Evolutionary conservation across 2,329 filamentous ascomycete species (phyloP).

Genomic region (Xylariaceae sp.): DNA sequence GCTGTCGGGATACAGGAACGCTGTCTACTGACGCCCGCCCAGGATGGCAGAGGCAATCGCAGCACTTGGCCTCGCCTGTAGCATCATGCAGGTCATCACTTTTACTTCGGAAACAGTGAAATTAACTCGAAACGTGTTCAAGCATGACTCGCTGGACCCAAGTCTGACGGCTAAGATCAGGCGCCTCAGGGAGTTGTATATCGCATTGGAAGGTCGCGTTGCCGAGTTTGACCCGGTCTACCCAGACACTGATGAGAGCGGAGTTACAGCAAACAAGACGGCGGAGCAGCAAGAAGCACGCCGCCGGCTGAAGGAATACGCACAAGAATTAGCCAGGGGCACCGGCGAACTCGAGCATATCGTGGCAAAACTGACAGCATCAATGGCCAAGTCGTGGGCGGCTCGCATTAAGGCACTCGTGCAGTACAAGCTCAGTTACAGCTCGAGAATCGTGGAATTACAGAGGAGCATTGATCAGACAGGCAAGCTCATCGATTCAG

Average conservation of each 20-base stretch:
- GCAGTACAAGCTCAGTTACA: not conserved
- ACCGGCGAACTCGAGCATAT: not conserved
- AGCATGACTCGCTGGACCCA: not conserved
- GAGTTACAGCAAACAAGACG: not conserved
- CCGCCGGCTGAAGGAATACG: not conserved
- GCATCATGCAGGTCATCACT: conserved; percentile 14
- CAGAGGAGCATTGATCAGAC: conserved; percentile 6
- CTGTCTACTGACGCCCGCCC: not conserved
- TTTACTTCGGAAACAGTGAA: conserved; percentile 9
- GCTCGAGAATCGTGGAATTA: not conserved
- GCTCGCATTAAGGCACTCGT: not conserved
- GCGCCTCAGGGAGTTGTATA: not conserved
- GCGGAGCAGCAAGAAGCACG: not conserved
- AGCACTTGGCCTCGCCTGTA: conserved; percentile 13
- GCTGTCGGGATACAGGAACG: no score
- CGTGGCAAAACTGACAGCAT: not conserved
- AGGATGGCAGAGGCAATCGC: conserved; percentile 14
- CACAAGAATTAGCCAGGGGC: not conserved
- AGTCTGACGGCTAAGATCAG: not conserved
- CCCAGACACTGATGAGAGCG: not conserved
- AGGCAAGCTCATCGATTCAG: conserved; percentile 3
- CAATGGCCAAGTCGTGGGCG: not conserved
- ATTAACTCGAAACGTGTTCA: not conserved
- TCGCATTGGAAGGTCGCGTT: not conserved
- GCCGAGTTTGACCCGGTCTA: not conserved